These are phyloP conservation scores for Fusarium praegraminearum DNA, from an alignment of 2,329 filamentous ascomycete genomes.

Conservation along the genomic window DNA sequence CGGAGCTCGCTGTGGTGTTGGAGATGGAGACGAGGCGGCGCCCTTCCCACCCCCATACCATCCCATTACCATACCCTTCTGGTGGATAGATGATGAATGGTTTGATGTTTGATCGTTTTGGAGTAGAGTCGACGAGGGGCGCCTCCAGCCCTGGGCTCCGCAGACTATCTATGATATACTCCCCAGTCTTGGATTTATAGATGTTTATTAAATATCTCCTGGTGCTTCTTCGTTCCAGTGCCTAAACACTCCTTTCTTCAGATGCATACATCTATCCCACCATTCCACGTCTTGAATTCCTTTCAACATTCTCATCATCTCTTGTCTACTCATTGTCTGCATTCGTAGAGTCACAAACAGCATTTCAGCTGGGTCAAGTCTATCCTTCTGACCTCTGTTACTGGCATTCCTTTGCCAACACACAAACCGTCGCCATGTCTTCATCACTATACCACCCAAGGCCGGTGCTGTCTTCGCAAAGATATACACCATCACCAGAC, in stretches of 20 bases:
- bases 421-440: constrained; percentile 49
- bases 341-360: constrained; percentile 48
- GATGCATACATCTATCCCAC: constrained; percentile 58
- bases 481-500: constrained; percentile 61
- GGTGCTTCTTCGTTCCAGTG: constrained; percentile 55
- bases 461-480: constrained; percentile 64
- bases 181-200: constrained; percentile 56
- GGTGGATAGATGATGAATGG: constrained; percentile 46
- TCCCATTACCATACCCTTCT: constrained; percentile 42
- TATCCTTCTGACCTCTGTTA: constrained; percentile 47
- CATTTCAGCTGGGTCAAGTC: constrained; percentile 47
- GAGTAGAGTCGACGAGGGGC: constrained; percentile 47
- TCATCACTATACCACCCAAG: constrained; percentile 57
- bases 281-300: constrained; percentile 60
- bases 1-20: constrained; percentile 16
- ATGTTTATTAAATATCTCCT: constrained; percentile 51
- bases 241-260: constrained; percentile 49
- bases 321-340: constrained; percentile 51
- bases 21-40: constrained; percentile 25
- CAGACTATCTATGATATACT: constrained; percentile 50
- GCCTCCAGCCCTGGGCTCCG: constrained; percentile 49
- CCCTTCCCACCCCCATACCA: constrained; percentile 45
- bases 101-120: constrained; percentile 53
- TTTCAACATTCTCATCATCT: constrained; percentile 58
- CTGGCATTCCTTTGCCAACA: constrained; percentile 51